Evolutionary conservation across 73 alveolate species (phyloP), one percentile per base, ranked within the genome.

Genomic region (Symbiodinium natans): DNA sequence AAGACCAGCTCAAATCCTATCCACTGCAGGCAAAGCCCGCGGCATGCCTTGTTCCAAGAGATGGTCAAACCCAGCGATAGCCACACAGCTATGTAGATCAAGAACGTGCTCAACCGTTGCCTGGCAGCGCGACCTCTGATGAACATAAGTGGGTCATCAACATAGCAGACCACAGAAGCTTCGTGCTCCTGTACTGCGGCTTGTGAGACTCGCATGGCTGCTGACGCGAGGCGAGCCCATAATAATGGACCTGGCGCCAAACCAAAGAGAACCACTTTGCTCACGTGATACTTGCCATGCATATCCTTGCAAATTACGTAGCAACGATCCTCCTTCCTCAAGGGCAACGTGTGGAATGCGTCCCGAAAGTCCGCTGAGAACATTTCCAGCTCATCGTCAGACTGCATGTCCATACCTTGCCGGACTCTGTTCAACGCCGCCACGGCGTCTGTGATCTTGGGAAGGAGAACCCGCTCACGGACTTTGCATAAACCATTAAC

Each of bases 161-260:
- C 93, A 33, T 43, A 84, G n/a, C 52, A n/a, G 7, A 42, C 77
- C 33, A 46, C 46, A 1, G 77, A 39, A 0, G 34, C n/a, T 10
- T 48, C 93, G 7, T 15, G 3, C 2, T 27, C 52, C 21, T n/a
- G 11, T 7, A 23, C 46, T 7, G 33, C 31, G 15, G 82, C 80
- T 73, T 48, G 93, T 25, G 52, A 40, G 36, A 84, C 3, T 39
- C 80, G 42, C 93, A 87, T 87, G 8, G 94, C 94, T 0, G 94
- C 83, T 21, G 85, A 59, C 3, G 84, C 84, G 2, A 87, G 68
- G 3, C 94, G 38, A 29, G 84, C 83, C 94, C 94, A 59, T 0
- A 87, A 42, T 42, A 87, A 59, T 9, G 94, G 84, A 19, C 84
- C 94, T 7, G 94, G 85, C 2, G 94, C 94, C 68, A 59, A 33